Conservation (phyloP, 768 basidiomycete genomes). For the Amanita thiersii region DNA sequence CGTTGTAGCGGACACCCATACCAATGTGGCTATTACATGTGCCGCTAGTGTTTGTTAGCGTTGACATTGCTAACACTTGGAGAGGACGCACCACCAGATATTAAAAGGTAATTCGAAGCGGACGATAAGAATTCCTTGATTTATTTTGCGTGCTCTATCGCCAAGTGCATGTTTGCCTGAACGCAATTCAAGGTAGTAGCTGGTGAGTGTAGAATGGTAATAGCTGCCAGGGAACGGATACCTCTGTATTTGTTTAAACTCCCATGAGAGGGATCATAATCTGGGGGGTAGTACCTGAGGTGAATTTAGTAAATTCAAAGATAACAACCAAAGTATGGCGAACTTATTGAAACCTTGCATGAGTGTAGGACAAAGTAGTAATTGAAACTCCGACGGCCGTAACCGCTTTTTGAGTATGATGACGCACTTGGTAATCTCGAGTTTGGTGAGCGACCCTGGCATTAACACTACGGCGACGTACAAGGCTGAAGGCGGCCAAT, state of each 20-base stretch:
- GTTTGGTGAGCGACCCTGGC: no score
- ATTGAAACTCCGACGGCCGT: no score
- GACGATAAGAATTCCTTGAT: slow-evolving; percentile 92
- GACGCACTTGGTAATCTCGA: no score
- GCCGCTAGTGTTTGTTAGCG: slow-evolving; percentile 43
- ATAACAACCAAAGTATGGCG: slow-evolving; percentile 4
- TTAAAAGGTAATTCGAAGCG: slow-evolving; percentile 97
- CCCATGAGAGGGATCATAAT: slow-evolving; percentile 49
- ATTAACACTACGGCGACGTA: no score
- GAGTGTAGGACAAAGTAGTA: slow-evolving; percentile 5
- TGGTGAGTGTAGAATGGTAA: slow-evolving; percentile 10
- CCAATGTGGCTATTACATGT: slow-evolving; percentile 96
- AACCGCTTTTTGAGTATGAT: no score
- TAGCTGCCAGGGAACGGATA: slow-evolving; percentile 14
- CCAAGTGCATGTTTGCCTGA: slow-evolving; percentile 91
- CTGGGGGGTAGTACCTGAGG: slow-evolving; percentile 40
- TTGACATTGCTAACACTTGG: background rate
- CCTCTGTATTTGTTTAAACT: slow-evolving; percentile 71
- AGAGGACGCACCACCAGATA: slow-evolving; percentile 76
- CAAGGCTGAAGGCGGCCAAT: no score
- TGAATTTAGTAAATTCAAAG: background rate
- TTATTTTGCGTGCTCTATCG: slow-evolving; percentile 88
- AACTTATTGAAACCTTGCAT: slow-evolving; percentile 47
- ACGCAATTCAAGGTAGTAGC: background rate
- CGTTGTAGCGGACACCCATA: slow-evolving; percentile 99